These are phyloP conservation scores for Plasmodium gallinaceum DNA, from an alignment of 169 alveolate genomes.

Conservation along the genomic window DNA sequence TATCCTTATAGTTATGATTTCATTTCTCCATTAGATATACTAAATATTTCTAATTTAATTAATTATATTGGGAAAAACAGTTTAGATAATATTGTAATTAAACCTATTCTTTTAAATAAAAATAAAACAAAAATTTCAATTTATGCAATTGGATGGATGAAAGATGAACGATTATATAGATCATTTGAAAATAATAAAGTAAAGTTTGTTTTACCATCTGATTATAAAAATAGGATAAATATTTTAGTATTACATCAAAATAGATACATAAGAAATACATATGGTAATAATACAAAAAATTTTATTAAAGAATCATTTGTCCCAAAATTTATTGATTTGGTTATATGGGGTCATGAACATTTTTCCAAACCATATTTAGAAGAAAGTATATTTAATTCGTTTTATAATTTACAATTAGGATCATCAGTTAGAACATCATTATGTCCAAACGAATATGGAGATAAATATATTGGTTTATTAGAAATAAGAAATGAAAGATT, in stretches of 20 bases:
- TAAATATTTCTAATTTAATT: constrained; percentile 86
- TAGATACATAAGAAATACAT: constrained; percentile 90
- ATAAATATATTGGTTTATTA: constrained; percentile 92
- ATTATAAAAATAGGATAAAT: constrained; percentile 88
- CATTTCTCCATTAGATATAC: constrained; percentile 80
- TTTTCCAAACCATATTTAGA: constrained; percentile 90
- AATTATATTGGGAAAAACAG: constrained; percentile 94
- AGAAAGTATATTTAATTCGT: constrained; percentile 86
- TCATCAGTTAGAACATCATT: constrained; percentile 96
- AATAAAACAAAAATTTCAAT: constrained; percentile 93
- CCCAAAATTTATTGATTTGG: constrained; percentile 91
- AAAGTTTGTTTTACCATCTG: constrained; percentile 90
- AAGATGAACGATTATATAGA: constrained; percentile 94
- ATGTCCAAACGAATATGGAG: constrained; percentile 93
- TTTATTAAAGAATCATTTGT: constrained; percentile 90
- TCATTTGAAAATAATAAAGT: constrained; percentile 92
- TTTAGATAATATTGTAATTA: constrained; percentile 89
- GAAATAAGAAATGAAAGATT: constrained; percentile 88
- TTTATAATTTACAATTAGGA: constrained; percentile 90
- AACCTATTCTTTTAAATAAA: constrained; percentile 92
- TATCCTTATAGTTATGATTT: constrained; percentile 81
- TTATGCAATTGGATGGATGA: constrained; percentile 96
- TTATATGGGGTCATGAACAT: constrained; percentile 98
- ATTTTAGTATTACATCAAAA: constrained; percentile 97
- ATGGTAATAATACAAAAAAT: constrained; percentile 87